These are phyloP conservation scores for Colletotrichum horii DNA, from an alignment of 2,329 filamentous ascomycete species.

Conservation along the genomic window DNA sequence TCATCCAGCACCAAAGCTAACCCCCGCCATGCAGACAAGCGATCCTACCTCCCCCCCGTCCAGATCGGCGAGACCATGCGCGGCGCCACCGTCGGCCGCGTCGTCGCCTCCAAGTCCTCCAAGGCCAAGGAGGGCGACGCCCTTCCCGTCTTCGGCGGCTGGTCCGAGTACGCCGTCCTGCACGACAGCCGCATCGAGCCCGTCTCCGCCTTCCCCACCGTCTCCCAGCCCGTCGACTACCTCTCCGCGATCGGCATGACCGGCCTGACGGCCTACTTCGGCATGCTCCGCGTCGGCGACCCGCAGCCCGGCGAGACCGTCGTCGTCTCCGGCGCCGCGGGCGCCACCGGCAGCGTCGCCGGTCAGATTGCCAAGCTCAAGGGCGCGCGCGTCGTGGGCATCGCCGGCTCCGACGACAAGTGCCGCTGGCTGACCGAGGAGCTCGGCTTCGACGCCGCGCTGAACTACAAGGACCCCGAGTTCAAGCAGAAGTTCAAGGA, in stretches of 20 bases:
- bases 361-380: constrained; percentile 81
- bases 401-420: constrained; percentile 72
- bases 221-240: constrained; percentile 59
- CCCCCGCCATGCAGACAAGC: constrained; percentile 36
- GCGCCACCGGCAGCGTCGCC: constrained; percentile 77
- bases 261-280: constrained; percentile 78
- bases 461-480: constrained; percentile 72
- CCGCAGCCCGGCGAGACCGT: constrained; percentile 75
- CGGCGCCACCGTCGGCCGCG: constrained; percentile 62
- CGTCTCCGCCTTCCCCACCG: constrained; percentile 42
- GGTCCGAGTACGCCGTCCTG: constrained; percentile 70
- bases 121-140: constrained; percentile 62
- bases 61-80: constrained; percentile 73
- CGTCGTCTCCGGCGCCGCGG: constrained; percentile 78
- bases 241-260: constrained; percentile 70
- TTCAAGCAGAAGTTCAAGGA: constrained; percentile 65
- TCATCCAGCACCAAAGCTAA: background rate
- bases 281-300: constrained; percentile 71
- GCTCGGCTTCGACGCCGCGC: constrained; percentile 69
- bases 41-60: constrained; percentile 72
- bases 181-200: constrained; percentile 54
- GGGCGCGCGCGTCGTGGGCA: constrained; percentile 65
- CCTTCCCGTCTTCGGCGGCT: constrained; percentile 62
- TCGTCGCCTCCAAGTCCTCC: constrained; percentile 64
- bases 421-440: constrained; percentile 68